Evolutionary conservation across 2,329 filamentous ascomycete species (phyloP).

Genomic region (Aspergillus sojae): DNA sequence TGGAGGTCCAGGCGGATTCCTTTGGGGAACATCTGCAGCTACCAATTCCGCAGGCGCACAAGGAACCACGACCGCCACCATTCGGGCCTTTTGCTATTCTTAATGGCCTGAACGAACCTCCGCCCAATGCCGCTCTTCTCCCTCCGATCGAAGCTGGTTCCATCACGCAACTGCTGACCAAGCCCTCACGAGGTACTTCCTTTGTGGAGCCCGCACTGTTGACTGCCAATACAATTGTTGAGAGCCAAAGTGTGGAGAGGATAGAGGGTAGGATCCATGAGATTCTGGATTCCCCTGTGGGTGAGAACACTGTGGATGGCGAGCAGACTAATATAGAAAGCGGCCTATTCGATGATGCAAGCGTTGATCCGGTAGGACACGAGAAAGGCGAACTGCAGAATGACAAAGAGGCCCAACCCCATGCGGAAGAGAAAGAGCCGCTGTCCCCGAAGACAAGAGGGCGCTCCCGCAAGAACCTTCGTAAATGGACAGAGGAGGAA

Average conservation of each 20-base stretch:
- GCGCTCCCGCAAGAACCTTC: conserved; percentile 52
- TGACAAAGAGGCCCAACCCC: conserved; percentile 5
- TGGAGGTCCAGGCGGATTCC: conserved; percentile 44
- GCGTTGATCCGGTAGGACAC: conserved; percentile 1
- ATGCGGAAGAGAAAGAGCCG: conserved; percentile 22
- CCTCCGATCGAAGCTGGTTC: conserved; percentile 61
- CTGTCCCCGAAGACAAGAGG: conserved; percentile 37
- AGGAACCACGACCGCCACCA: conserved; percentile 47
- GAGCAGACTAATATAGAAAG: conserved; percentile 20
- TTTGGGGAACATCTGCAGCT: conserved; percentile 50
- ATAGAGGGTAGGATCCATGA: conserved; percentile 40
- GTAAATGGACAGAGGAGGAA: conserved; percentile 64
- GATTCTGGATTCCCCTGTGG: conserved; percentile 34
- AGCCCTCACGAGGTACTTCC: conserved; percentile 33
- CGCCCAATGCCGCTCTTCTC: conserved; percentile 62
- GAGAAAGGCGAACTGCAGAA: conserved; percentile 14
- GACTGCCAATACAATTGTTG: conserved; percentile 19
- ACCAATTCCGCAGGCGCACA: conserved; percentile 51
- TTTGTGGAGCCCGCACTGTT: conserved; percentile 26
- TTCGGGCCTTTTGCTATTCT: conserved; percentile 53
- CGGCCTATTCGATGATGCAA: conserved; percentile 10
- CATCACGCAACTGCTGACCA: conserved; percentile 40
- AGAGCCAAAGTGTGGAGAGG: conserved; percentile 31
- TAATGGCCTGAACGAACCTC: conserved; percentile 65
- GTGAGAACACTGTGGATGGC: conserved; percentile 21